Conservation (phyloP, 345 rosid genomes). For the Populus davidiana region DNA sequence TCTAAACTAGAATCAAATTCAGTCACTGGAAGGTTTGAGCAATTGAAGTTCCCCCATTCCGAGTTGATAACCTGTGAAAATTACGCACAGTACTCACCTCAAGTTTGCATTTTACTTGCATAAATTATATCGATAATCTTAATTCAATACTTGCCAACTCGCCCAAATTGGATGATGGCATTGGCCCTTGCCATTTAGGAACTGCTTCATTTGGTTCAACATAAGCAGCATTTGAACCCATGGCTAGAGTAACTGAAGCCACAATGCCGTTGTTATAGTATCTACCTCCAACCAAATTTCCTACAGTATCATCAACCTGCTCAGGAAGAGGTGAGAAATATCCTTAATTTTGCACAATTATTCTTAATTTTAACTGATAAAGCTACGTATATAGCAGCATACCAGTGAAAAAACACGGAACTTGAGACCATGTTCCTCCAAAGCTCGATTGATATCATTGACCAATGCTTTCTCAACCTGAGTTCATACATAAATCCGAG, state of each 20-base stretch:
- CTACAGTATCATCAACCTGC: conserved; percentile 54
- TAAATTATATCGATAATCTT: too few relatives aligned
- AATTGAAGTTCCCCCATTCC: conserved; percentile 66
- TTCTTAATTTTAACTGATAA: not conserved
- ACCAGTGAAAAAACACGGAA: conserved; percentile 32
- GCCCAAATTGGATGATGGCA: conserved; percentile 30
- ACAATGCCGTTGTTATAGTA: conserved; percentile 51
- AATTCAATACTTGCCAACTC: conserved; percentile 36
- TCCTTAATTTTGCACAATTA: not conserved
- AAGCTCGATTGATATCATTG: conserved; percentile 41
- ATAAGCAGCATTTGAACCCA: conserved; percentile 54
- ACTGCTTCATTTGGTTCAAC: conserved; percentile 44
- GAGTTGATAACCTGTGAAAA: conserved; percentile 47
- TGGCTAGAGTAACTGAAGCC: conserved; percentile 56
- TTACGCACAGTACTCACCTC: not conserved
- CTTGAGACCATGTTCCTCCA: conserved; percentile 39
- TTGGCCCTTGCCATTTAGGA: conserved; percentile 30
- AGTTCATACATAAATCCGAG: not conserved
- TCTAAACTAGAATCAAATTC: conserved; percentile 55
- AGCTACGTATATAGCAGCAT: too few relatives aligned
- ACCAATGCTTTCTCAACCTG: conserved; percentile 26
- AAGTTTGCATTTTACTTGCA: too few relatives aligned
- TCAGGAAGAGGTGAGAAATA: not conserved
- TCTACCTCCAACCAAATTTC: conserved; percentile 59
- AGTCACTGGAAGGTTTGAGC: conserved; percentile 47